Conservation (phyloP, 2,329 filamentous ascomycete genomes). For the Simplicillium sp. region DNA sequence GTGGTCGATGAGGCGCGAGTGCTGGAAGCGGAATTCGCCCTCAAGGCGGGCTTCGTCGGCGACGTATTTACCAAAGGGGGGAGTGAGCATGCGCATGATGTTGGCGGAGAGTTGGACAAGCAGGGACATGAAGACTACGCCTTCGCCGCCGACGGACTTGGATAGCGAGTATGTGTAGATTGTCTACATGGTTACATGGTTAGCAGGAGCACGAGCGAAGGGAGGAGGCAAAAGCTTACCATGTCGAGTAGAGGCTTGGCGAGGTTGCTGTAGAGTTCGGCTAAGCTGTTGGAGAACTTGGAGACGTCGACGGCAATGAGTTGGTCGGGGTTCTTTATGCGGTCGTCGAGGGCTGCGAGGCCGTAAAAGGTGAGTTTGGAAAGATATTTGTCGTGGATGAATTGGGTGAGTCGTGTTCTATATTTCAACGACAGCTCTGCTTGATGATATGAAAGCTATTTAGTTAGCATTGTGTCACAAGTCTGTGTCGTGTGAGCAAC, state of each 20-base stretch:
- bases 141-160: slow-evolving; percentile 90
- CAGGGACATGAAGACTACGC: slow-evolving; percentile 88
- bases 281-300: slow-evolving; percentile 90
- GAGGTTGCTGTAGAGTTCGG: slow-evolving; percentile 91
- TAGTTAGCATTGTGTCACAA: not conserved
- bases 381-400: slow-evolving; percentile 92
- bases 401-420: slow-evolving; percentile 82
- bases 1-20: slow-evolving; percentile 90
- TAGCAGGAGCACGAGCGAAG: not conserved
- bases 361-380: slow-evolving; percentile 98
- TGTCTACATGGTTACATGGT: too few relatives aligned
- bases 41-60: slow-evolving; percentile 91
- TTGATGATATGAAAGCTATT: slow-evolving; percentile 87
- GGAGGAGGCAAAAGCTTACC: slow-evolving; percentile 32
- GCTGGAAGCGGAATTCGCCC: slow-evolving; percentile 92
- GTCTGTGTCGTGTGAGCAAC: slow-evolving; percentile 13
- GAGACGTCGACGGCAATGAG: slow-evolving; percentile 94
- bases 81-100: slow-evolving; percentile 88
- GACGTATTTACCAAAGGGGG: slow-evolving; percentile 94
- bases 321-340: slow-evolving; percentile 98
- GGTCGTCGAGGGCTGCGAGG: slow-evolving; percentile 86
- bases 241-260: slow-evolving; percentile 94
- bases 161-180: slow-evolving; percentile 96
- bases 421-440: slow-evolving; percentile 90
- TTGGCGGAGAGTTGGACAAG: slow-evolving; percentile 88